phyloP scores from a whole-genome alignment of 164 flowering plant genomes.

The Nelumbo lutea region DNA sequence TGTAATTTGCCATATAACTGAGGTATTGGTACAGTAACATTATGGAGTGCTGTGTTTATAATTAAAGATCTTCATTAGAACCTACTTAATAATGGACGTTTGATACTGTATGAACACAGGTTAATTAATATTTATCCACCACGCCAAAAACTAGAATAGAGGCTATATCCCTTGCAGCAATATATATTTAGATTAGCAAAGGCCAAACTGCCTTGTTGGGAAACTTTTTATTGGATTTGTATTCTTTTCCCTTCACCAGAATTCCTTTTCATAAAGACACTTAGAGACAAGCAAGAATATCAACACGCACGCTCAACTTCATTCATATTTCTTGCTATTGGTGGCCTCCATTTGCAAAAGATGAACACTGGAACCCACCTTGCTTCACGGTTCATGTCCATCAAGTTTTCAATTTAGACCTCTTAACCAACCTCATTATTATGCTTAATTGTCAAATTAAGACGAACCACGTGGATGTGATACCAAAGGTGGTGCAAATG shows the following conservation, averaged over 20 bases:
- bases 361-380: conserved; percentile 23
- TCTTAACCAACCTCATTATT: conserved; percentile 29
- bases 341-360: conserved; percentile 10
- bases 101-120: too few relatives aligned
- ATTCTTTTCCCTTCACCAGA: not conserved
- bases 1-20: too few relatives aligned
- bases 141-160: not conserved
- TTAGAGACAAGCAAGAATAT: conserved; percentile 12
- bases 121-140: too few relatives aligned
- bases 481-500: conserved; percentile 13
- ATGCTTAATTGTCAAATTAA: conserved; percentile 20
- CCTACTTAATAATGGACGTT: too few relatives aligned
- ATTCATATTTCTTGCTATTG: conserved; percentile 1
- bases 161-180: not conserved
- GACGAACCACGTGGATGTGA: conserved; percentile 20
- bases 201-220: too few relatives aligned
- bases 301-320: conserved; percentile 20
- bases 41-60: too few relatives aligned
- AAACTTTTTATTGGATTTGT: not conserved
- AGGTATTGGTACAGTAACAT: too few relatives aligned
- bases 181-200: too few relatives aligned
- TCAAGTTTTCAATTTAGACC: conserved; percentile 19
- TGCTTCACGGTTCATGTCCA: conserved; percentile 3
- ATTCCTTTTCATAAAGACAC: not conserved
- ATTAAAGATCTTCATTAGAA: too few relatives aligned